Percentiles rank a stretch among this genome's conserved stretches.
phyloP scores from a whole-genome alignment of 2,329 filamentous ascomycete species.

The Tothia fuscella region DNA sequence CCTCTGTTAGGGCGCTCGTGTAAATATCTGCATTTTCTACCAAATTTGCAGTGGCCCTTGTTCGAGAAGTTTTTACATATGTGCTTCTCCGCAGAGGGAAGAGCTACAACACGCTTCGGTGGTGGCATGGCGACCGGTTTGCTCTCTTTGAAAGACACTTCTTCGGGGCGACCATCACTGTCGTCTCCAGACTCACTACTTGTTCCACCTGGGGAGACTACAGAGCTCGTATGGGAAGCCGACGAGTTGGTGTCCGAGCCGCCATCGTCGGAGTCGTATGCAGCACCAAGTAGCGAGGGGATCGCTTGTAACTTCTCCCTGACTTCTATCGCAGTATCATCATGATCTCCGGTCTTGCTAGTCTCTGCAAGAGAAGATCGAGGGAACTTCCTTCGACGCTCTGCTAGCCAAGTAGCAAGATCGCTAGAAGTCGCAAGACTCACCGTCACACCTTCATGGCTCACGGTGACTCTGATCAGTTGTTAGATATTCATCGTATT shows the following conservation, averaged over 20 bases:
- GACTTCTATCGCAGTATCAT: neutral
- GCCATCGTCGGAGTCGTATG: neutral
- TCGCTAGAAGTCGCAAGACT: conserved; percentile 55
- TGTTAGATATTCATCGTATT: too few relatives aligned
- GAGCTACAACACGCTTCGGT: neutral
- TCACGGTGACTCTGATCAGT: too few relatives aligned
- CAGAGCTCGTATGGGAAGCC: too few relatives aligned
- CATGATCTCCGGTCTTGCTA: too few relatives aligned
- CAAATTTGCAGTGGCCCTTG: conserved; percentile 4
- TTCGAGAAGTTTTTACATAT: conserved; percentile 6
- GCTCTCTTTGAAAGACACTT: neutral
- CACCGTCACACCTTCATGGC: too few relatives aligned
- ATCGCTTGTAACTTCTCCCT: neutral
- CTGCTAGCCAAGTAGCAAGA: conserved; percentile 66
- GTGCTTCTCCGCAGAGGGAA: neutral
- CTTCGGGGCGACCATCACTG: conserved; percentile 8
- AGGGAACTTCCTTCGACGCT: conserved; percentile 69
- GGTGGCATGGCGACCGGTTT: neutral
- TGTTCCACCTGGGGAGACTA: neutral
- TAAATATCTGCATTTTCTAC: neutral
- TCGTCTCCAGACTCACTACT: conserved; percentile 7
- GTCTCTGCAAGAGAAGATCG: too few relatives aligned
- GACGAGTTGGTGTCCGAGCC: neutral
- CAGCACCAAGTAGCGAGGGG: neutral
- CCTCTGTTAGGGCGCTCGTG: neutral